phyloP scores from a whole-genome alignment of 495 filamentous ascomycete species.

The Lasiosphaeriaceae sp. region DNA sequence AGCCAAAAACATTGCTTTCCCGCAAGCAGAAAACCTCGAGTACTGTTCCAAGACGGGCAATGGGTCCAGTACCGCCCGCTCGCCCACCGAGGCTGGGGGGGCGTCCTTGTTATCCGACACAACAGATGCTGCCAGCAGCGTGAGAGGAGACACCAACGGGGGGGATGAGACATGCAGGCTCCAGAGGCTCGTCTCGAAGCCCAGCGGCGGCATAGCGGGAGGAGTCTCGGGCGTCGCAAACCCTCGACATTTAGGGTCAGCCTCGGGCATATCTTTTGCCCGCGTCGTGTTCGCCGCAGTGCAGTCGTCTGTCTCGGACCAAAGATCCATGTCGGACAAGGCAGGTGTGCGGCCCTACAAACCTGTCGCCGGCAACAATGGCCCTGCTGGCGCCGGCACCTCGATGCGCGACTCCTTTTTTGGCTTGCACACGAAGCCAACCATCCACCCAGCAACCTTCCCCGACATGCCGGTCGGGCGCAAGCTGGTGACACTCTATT shows the following conservation, averaged over 20 bases:
- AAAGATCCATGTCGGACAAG: constrained; percentile 52
- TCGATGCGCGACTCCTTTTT: constrained; percentile 95
- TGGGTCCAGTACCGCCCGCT: constrained; percentile 40
- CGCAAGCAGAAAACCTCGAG: constrained; percentile 73
- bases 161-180: constrained; percentile 26
- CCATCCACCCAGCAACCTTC: constrained; percentile 80
- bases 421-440: constrained; percentile 83
- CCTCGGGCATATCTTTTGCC: constrained; percentile 91
- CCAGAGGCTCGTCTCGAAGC: constrained; percentile 65
- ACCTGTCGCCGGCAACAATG: constrained; percentile 28
- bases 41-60: constrained; percentile 54
- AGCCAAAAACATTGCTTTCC: constrained; percentile 65
- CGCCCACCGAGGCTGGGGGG: constrained; percentile 36
- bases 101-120: constrained; percentile 18
- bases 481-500: constrained; percentile 76
- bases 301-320: constrained; percentile 77
- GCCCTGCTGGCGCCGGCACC: constrained; percentile 48
- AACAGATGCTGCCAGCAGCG: constrained; percentile 21
- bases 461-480: constrained; percentile 69
- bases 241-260: constrained; percentile 77
- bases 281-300: constrained; percentile 92
- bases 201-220: constrained; percentile 60
- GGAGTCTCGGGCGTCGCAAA: constrained; percentile 73
- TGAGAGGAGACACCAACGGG: constrained; percentile 37
- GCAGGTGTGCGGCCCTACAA: constrained; percentile 42